phyloP scores from a whole-genome alignment of 129 eudicot species.

The Arctium lappa region DNA sequence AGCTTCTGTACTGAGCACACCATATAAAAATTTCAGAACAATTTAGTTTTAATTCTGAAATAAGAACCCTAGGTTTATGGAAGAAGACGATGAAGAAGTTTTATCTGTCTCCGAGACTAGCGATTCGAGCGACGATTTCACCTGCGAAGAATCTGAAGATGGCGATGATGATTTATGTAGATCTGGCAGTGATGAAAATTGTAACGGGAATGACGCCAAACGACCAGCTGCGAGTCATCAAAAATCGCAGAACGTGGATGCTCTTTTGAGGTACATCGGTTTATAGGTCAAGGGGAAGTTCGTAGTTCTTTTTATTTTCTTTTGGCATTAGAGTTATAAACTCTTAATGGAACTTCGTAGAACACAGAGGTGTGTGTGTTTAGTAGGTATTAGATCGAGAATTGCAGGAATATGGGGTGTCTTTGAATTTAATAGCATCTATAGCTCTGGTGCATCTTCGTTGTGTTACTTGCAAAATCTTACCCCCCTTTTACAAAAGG shows the following conservation, averaged over 20 bases:
- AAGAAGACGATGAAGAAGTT: constrained; percentile 46
- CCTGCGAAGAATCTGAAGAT: constrained; percentile 36
- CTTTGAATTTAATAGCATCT: neutral
- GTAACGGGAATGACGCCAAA: constrained; percentile 2
- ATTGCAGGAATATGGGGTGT: neutral
- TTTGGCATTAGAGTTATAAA: neutral
- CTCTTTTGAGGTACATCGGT: constrained; percentile 65
- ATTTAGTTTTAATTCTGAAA: neutral
- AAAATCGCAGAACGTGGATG: constrained; percentile 72
- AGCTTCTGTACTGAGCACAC: constrained; percentile 16
- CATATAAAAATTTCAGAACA: constrained; percentile 9
- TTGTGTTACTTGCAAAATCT: neutral
- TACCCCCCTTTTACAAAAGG: neutral
- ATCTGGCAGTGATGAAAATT: constrained; percentile 19
- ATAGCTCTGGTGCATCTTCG: neutral
- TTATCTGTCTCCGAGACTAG: constrained; percentile 41
- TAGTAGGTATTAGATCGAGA: neutral
- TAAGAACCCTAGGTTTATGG: constrained; percentile 37
- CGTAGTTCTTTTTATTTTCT: neutral
- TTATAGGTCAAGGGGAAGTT: neutral
- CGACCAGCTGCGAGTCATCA: constrained; percentile 22
- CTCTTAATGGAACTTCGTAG: neutral
- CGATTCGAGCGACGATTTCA: constrained; percentile 59
- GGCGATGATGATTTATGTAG: constrained; percentile 20
- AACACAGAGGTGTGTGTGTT: neutral